phyloP scores from a whole-genome alignment of 164 flowering plant species.

The Hamamelis virginiana region DNA sequence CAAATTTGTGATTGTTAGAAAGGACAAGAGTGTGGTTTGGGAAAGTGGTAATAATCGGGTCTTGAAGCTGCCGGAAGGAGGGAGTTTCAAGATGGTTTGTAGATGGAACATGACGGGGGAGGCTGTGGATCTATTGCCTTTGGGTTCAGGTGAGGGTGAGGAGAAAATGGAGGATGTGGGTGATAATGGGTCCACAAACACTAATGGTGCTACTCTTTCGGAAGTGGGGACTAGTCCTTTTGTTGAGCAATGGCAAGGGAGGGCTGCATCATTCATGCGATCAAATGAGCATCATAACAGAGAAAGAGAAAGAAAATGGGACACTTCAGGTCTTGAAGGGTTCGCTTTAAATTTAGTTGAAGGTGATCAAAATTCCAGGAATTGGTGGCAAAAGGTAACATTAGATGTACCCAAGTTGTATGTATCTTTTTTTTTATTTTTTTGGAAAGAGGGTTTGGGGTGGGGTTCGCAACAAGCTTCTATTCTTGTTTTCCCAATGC shows the following conservation, averaged over 20 bases:
- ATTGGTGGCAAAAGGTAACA: slow-evolving; percentile 93
- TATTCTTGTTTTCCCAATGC: no score
- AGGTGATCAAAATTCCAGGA: slow-evolving; percentile 69
- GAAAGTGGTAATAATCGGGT: slow-evolving; percentile 71
- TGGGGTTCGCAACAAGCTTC: no score
- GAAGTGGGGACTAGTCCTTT: slow-evolving; percentile 59
- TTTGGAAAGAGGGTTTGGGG: no score
- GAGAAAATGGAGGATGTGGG: slow-evolving; percentile 18
- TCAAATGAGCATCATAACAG: slow-evolving; percentile 74
- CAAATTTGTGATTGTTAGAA: slow-evolving; percentile 64
- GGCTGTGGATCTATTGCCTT: slow-evolving; percentile 37
- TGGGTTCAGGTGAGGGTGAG: slow-evolving; percentile 19
- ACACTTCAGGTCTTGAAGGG: slow-evolving; percentile 79
- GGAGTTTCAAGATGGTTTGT: slow-evolving; percentile 56
- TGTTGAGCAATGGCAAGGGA: slow-evolving; percentile 93
- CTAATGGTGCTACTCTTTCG: slow-evolving; percentile 14
- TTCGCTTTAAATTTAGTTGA: slow-evolving; percentile 68
- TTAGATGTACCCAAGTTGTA: no score
- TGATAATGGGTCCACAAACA: slow-evolving; percentile 27
- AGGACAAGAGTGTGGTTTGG: slow-evolving; percentile 57
- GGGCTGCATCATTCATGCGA: slow-evolving; percentile 62
- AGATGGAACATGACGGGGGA: slow-evolving; percentile 70
- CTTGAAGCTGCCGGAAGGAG: slow-evolving; percentile 53
- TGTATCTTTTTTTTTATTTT: no score
- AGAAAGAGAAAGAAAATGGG: slow-evolving; percentile 60